Base-by-base conservation (phyloP, 805 yeast species). In the Metschnikowia bowlesiae region DNA sequence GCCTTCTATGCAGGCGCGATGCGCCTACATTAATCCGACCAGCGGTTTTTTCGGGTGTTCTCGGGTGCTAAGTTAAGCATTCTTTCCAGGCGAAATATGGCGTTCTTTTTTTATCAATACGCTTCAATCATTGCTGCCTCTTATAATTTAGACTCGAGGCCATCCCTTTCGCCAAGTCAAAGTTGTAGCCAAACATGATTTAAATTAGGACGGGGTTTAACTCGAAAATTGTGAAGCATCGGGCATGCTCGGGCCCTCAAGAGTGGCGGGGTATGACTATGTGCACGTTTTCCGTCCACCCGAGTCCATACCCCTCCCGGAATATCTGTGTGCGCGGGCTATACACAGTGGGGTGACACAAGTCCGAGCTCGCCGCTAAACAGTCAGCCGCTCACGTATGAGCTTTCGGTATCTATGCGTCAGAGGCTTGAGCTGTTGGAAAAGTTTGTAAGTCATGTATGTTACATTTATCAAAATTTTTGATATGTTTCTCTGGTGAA, bases 321-420 rank as follows among this genome's bases (percentile, higher is more conserved):
- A 38, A 32, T 39, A 42, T 34, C 30, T 22, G 18, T 18, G 31
- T 31, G 41, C 52, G 28, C 35, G 46, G 29, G 43, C 41, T 39
- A 13, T 49, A 48, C 56, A 41, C 51, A 28, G 39, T 51, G 48
- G 22, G 46, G 29, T 51, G 60, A 53, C 58, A 54, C 57, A 56
- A 56, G 53, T 49, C 56, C 53, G 53, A 53, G 36, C 46, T 52
- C 54, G 58, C 57, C 46, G 54, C 55, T 55, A 52, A 16, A 9
- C n/a, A 52, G 49, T 46, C 57, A 50, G 14, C 48, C 30, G 13
- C 29, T 36, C 30, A 10, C 10, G 16, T n/a, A 7, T 29, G 37
- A 16, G 13, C 30, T 8, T 22, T 22, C n/a, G 28, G 1, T n/a
- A 3, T 4, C 22, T 8, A 37, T 8, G 8, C 22, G 22, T 22